These are phyloP conservation scores for Ricinus communis DNA, from an alignment of 345 rosid species.

Conservation along the genomic window DNA sequence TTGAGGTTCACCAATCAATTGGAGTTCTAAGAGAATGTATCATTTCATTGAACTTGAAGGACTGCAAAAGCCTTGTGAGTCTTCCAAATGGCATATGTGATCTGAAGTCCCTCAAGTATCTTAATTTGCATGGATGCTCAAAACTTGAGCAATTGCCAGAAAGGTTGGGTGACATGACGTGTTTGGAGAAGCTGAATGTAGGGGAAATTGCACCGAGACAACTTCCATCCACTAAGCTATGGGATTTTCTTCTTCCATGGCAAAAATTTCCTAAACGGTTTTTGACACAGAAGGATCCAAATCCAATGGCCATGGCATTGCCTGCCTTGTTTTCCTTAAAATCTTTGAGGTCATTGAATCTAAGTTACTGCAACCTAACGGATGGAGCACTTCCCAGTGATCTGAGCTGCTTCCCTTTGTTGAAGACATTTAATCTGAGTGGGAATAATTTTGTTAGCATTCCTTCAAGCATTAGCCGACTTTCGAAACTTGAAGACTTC, in stretches of 20 bases:
- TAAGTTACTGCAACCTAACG: background rate
- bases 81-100: slow-evolving; percentile 10
- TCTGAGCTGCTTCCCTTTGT: background rate
- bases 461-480: slow-evolving; percentile 10
- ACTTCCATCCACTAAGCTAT: background rate
- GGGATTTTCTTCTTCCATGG: background rate
- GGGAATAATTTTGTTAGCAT: background rate
- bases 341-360: background rate
- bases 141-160: slow-evolving; percentile 17
- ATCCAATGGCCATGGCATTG: background rate
- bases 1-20: slow-evolving; percentile 11
- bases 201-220: background rate
- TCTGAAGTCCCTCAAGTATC: background rate
- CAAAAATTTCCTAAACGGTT: too few relatives aligned
- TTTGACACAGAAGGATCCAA: background rate
- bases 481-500: slow-evolving; percentile 5
- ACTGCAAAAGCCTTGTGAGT: background rate
- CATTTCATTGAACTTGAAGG: background rate
- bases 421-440: slow-evolving; percentile 12
- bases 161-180: background rate
- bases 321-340: background rate
- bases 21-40: background rate
- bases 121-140: background rate
- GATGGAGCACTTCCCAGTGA: slow-evolving; percentile 12
- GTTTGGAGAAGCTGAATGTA: background rate